Conservation (phyloP, 345 rosid species). For the Adansonia digitata region DNA sequence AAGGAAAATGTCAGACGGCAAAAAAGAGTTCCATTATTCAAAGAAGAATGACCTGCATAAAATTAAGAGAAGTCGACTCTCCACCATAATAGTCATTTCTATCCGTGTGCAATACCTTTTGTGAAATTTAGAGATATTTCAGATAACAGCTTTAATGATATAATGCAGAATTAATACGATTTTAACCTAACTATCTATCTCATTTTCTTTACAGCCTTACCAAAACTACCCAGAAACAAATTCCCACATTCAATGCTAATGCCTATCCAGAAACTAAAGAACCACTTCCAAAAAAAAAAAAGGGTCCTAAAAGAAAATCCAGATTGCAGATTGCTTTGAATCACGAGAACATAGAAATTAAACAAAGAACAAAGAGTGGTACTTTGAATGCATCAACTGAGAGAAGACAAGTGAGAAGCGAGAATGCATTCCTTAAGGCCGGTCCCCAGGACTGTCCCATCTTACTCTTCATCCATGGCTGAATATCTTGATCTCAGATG, state of each 20-base stretch:
- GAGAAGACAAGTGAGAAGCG: slow-evolving; percentile 89
- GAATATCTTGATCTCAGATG: background rate
- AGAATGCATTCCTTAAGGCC: slow-evolving; percentile 97
- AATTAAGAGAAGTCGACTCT: slow-evolving; percentile 74
- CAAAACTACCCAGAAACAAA: background rate
- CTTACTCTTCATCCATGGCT: slow-evolving; percentile 87
- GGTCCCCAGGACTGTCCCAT: slow-evolving; percentile 87
- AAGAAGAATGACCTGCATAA: slow-evolving; percentile 47
- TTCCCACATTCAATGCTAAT: background rate
- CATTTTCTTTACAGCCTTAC: background rate
- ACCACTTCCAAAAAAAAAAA: background rate
- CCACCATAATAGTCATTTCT: slow-evolving; percentile 85
- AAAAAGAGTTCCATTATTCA: background rate
- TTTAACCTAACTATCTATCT: background rate
- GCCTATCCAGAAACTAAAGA: background rate
- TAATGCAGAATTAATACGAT: background rate
- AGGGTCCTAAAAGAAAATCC: background rate
- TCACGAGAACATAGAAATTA: background rate
- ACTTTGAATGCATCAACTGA: slow-evolving; percentile 95
- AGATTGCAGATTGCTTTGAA: background rate
- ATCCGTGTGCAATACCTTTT: slow-evolving; percentile 74
- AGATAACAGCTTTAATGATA: background rate
- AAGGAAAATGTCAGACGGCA: background rate
- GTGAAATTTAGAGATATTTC: background rate
- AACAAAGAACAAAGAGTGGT: slow-evolving; percentile 4